A percentile compares a stretch with the other conserved stretches of the same genome.
phyloP scores from a whole-genome alignment of 345 rosid genomes.

The Aquilaria yunnanensis region DNA sequence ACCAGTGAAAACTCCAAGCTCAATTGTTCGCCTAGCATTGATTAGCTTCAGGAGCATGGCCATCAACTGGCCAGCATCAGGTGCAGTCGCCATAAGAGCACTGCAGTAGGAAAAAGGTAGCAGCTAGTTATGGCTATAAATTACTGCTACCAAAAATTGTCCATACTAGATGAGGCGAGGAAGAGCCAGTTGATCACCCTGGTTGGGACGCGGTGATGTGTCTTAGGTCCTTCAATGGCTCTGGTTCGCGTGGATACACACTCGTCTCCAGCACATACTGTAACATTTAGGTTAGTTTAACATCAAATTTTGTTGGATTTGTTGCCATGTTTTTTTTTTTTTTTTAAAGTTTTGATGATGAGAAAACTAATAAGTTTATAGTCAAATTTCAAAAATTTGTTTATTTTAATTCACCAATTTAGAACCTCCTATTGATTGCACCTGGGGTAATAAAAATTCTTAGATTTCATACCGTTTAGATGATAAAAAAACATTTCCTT shows the following conservation, averaged over 20 bases:
- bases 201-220: slow-evolving; percentile 49
- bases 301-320: not conserved
- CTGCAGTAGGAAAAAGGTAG: slow-evolving; percentile 14
- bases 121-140: not conserved
- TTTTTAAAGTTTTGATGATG: no score
- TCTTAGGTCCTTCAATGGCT: slow-evolving; percentile 60
- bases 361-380: no score
- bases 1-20: slow-evolving; percentile 75
- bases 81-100: slow-evolving; percentile 47
- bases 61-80: slow-evolving; percentile 72
- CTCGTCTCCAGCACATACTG: slow-evolving; percentile 68
- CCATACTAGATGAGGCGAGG: not conserved
- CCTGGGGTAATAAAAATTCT: no score
- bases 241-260: slow-evolving; percentile 66
- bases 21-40: slow-evolving; percentile 57
- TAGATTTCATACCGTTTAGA: no score
- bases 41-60: slow-evolving; percentile 46
- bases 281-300: not conserved
- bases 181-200: slow-evolving; percentile 8
- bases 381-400: no score
- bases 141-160: not conserved
- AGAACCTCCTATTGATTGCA: no score
- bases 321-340: no score
- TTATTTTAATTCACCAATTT: no score
- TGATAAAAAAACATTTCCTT: no score